Base-by-base conservation (phyloP, 1,284 basidiomycete species). In the Filobasidium uniguttulatum region DNA sequence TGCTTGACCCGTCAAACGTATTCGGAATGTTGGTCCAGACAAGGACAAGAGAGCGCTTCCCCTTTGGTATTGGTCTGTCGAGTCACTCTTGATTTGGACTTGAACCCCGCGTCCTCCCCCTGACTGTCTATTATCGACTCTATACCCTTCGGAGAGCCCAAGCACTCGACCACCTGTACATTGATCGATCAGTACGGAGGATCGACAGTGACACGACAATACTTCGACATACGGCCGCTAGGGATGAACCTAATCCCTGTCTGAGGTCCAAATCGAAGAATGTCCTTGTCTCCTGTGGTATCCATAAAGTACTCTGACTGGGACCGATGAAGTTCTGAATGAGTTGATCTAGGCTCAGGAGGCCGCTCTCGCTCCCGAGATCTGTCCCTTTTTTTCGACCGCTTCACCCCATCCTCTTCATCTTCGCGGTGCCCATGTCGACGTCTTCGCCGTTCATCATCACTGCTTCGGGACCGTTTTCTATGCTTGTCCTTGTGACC, bases 121-220 rank as follows among this genome's bases (percentile, higher is more conserved):
- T 38, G 38, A 26, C 23, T 52, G 33, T 38, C 45, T 28, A 47
- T 36, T n/a, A n/a, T 36, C 31, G 9, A 54, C 25, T 9, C 31
- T 45, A 34, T 43, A 54, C 20, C 30, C 48, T 26, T 55, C 54
- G 5, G 50, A 38, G 15, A 55, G 36, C n/a, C 49, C 49, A 2
- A 55, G 14, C 30, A 51, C 47, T 20, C 37, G 35, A 7, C 54
- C 54, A 22, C 22, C 49, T 48, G 25, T 19, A 29, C 9, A 14
- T 14, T 26, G 14, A n/a, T 31, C 17, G 31, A 36, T 35, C 22
- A 36, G 12, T 7, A 37, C 8, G 14, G 29, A 7, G 23, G 19
- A 1, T 30, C n/a, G 29, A 10, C 22, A n/a, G 10, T 28, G 14
- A 6, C 12, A 5, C 7, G 3, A 17, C 9, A 19, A 1, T 3